These are phyloP conservation scores for Coemansia sp. DNA, from an alignment of 192 early-diverging fungal species.

Conservation along the genomic window DNA sequence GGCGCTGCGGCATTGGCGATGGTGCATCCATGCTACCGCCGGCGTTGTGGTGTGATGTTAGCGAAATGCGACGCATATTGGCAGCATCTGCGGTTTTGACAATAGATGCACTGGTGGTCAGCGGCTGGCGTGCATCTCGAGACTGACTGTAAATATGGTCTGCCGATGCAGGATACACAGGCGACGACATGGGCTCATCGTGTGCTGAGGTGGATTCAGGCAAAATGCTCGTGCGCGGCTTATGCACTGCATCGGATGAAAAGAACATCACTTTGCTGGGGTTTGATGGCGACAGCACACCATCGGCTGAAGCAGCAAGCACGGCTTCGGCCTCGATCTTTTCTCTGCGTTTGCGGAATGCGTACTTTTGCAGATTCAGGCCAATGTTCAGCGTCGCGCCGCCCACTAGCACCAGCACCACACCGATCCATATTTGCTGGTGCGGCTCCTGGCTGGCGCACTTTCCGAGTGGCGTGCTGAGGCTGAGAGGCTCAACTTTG, in stretches of 20 bases:
- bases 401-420: constrained; percentile 66
- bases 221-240: too few relatives aligned
- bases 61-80: not conserved
- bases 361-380: constrained; percentile 80
- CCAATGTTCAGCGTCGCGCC: constrained; percentile 71
- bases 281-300: not conserved
- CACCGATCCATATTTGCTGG: constrained; percentile 68
- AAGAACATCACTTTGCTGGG: constrained; percentile 17
- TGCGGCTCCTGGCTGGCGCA: constrained; percentile 53
- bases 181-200: not conserved
- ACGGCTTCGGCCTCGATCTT: constrained; percentile 11
- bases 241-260: constrained; percentile 12
- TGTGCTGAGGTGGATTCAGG: not conserved
- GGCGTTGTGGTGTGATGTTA: not conserved
- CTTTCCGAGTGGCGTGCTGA: constrained; percentile 30
- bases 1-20: not conserved
- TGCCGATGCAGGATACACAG: not conserved
- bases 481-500: not conserved
- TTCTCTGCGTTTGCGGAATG: constrained; percentile 64
- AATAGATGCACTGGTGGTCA: not conserved
- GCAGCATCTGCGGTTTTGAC: not conserved
- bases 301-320: not conserved
- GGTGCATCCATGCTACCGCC: too few relatives aligned
- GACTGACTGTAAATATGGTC: not conserved
- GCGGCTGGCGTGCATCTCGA: not conserved